Base-by-base conservation (phyloP, 176 grass and related monocot genomes). In the Triticum monococcum region DNA sequence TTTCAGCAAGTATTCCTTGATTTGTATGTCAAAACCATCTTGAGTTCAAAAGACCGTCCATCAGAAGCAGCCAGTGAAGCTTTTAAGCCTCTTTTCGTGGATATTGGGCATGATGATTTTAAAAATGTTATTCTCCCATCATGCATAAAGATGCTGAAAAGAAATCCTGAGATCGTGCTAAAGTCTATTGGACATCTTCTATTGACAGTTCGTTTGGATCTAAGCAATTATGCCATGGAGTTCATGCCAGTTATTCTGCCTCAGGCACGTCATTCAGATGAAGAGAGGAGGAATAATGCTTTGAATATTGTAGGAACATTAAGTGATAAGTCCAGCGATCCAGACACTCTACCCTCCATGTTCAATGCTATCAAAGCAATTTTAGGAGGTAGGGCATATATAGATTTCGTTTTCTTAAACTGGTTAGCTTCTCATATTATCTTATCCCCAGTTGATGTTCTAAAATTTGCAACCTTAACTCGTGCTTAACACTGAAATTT, bases 111-210 rank as follows among this genome's bases (percentile, higher is more conserved):
- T 87, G 93, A 92, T 33, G 90, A 98, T 86, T 98, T 98, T 48
- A 94, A 88, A 85, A 96, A 71, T 38, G 36, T 84, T 64, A 38
- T 98, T 76, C 81, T 96, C 37, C 96, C 96, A n/a, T 96, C 96
- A 78, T 95, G 93, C 87, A 89, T 92, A 77, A 98, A 86, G 91
- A 95, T 92, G 86, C 90, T 98, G 68, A 98, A 98, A 88, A 92
- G 93, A 89, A 98, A 98, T 90, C 96, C 96, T 61, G 96, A 98
- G 89, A 94, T 96, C 5, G 85, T 95, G 17, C 78, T 98, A 57
- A 88, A 96, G 88, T 96, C 96, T 74, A 91, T 96, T 86, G 86
- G 82, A 57, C 86, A 83, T 91, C 74, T 98, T 67, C 84, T 96
- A 70, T 82, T 89, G 87, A 90, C 82, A 22, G 74, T 98, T 31